These are phyloP conservation scores for Allomyces macrogynus DNA, from an alignment of 192 early-diverging fungal genomes.

Conservation along the genomic window DNA sequence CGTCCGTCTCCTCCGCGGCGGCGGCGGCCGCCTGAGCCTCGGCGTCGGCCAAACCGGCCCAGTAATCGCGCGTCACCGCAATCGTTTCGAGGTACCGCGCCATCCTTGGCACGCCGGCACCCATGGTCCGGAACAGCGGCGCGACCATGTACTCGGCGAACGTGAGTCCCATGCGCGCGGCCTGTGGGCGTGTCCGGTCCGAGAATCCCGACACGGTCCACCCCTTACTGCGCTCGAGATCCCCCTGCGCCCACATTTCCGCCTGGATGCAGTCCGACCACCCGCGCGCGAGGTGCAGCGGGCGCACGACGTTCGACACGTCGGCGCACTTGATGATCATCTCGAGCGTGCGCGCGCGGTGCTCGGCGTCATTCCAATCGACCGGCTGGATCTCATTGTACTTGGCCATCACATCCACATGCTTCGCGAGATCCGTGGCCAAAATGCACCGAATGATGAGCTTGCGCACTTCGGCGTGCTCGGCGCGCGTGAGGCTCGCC, in stretches of 20 bases:
- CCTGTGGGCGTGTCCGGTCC: neutral
- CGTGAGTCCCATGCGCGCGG: neutral
- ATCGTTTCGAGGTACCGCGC: neutral
- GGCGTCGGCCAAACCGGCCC: neutral
- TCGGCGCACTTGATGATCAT: conserved; percentile 34
- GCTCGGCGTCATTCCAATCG: conserved; percentile 13
- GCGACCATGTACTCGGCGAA: neutral
- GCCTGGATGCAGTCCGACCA: neutral
- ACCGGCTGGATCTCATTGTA: conserved; percentile 18
- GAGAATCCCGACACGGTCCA: neutral
- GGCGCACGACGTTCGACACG: conserved; percentile 18
- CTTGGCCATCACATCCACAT: conserved; percentile 18
- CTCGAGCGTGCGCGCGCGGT: conserved; percentile 8
- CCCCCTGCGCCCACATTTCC: neutral
- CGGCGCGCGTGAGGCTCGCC: conserved; percentile 5
- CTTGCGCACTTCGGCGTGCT: conserved; percentile 17
- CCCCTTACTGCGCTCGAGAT: neutral
- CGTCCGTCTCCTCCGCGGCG: neutral
- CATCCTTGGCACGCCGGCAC: neutral
- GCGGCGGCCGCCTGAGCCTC: neutral
- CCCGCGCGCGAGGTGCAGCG: neutral
- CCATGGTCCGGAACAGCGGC: neutral
- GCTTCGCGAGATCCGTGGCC: conserved; percentile 26
- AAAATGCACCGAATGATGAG: conserved; percentile 23
- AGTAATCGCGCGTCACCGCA: neutral